These are phyloP conservation scores for Bipolaris cookei DNA, from an alignment of 2,329 filamentous ascomycete genomes.

Conservation along the genomic window DNA sequence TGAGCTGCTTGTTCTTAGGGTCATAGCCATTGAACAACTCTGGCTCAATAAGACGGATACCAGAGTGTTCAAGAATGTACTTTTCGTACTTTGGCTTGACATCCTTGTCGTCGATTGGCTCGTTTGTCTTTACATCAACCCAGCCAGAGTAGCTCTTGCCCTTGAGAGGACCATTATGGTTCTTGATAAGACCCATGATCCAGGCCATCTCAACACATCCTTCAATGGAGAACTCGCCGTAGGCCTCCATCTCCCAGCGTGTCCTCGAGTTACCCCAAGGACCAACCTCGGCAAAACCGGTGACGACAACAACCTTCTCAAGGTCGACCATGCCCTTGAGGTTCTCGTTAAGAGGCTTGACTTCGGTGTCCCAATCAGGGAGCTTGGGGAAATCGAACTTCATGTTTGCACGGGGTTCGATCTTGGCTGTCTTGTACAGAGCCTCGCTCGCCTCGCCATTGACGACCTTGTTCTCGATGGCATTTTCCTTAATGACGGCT, in stretches of 20 bases:
- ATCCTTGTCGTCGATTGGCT: slow-evolving; percentile 97
- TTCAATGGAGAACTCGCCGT: slow-evolving; percentile 95
- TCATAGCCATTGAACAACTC: slow-evolving; percentile 97
- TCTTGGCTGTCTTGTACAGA: slow-evolving; percentile 91
- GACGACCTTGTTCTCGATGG: slow-evolving; percentile 95
- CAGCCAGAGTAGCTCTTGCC: slow-evolving; percentile 95
- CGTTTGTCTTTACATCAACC: slow-evolving; percentile 92
- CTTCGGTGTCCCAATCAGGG: slow-evolving; percentile 88
- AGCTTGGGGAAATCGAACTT: slow-evolving; percentile 94
- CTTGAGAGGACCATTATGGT: slow-evolving; percentile 95
- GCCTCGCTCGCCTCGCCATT: slow-evolving; percentile 92
- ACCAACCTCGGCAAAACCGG: slow-evolving; percentile 93
- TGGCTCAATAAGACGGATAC: slow-evolving; percentile 96
- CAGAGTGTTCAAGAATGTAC: slow-evolving; percentile 91
- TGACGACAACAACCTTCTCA: slow-evolving; percentile 96
- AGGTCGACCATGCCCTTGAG: slow-evolving; percentile 99
- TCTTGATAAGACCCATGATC: slow-evolving; percentile 99
- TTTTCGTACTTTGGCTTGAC: slow-evolving; percentile 98
- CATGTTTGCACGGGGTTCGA: slow-evolving; percentile 95
- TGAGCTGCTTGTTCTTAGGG: slow-evolving; percentile 96
- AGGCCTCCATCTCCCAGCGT: slow-evolving; percentile 98
- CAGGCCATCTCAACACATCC: slow-evolving; percentile 99
- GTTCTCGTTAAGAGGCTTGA: slow-evolving; percentile 84
- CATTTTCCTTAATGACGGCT: slow-evolving; percentile 93
- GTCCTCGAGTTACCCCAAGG: slow-evolving; percentile 99